Base-by-base conservation (phyloP, 1,284 basidiomycete genomes). In the Ganoderma meredithae region DNA sequence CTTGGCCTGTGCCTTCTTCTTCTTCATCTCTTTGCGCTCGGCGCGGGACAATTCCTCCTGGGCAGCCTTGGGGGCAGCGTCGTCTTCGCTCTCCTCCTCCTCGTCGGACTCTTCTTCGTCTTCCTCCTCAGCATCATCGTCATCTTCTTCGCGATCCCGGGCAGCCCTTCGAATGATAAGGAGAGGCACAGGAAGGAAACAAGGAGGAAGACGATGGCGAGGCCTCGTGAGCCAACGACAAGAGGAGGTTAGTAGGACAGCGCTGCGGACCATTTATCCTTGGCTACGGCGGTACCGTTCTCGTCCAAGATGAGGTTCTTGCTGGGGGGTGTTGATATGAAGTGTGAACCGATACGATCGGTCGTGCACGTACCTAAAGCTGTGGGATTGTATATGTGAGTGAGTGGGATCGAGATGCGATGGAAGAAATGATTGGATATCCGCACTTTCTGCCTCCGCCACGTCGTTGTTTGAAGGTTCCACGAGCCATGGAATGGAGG, bases 381-480 rank as follows among this genome's bases (percentile, higher is more conserved):
- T 79, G 59, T 7, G 71, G 56, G 39, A 22, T 63, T 15, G 60
- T 31, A 41, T 36, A 63, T 1, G 60, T 62, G 7, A 47, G n/a
- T 19, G 13, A 33, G 52, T 64, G 17, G 58, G 52, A 64, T 64
- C 43, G 27, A 33, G 47, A 27, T 2, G 12, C 44, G 63, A 62
- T 61, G 52, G 58, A 31, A 52, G 47, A 33, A 53, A 55, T 12
- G 17, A 13, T 44, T 65, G 52, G 55, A 64, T 66, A 36, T 49
- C 67, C 72, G 52, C 47, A 76, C 73, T 66, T 76, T 71, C 95
- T 88, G 64, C 95, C 95, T 60, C 95, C 95, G 71, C 95, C 95
- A 60, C 95, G 93, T 76, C 91, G 91, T 68, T 88, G 85, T 85
- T 95, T 95, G 83, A 89, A 94, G 81, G 93, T 95, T 68, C 91